Evolutionary conservation across 768 basidiomycete species (phyloP), one percentile per base, ranked within the genome.

Genomic region (Termitomyces sp.): DNA sequence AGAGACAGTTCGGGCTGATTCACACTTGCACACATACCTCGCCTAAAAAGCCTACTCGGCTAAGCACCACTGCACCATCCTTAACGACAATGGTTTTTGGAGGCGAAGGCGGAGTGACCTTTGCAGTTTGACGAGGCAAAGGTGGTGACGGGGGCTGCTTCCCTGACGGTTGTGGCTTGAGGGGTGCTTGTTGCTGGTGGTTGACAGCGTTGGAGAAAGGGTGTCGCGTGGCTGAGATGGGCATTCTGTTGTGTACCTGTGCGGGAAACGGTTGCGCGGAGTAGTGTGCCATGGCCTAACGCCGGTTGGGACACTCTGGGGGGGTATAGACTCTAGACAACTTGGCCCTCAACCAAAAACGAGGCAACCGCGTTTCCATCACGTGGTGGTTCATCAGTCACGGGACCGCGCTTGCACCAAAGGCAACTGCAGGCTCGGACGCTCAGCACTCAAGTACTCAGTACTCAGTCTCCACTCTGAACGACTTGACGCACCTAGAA

Each of bases 1-100:
- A 30, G 46, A 40, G 23, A 48, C 26, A 30, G 10, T 31, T 19
- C 17, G 31, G 26, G 3, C 28, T 23, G 5, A 9, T 14, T 38
- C 5, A n/a, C 43, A 31, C n/a, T 12, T 21, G 38, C 26, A 46
- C 30, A 75, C 85, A 48, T 58, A 93, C 91, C 85, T 97, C 94
- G 63, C 94, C 94, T 52, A 97, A 74, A 67, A 95, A 91, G 21
- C 89, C 89, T 28, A 94, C 83, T 49, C 91, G 80, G 40, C 78
- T 75, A 63, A 85, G 90, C 53, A 84, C 78, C 56, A 83, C 62
- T 35, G 75, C 62, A 40, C 81, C 78, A 44, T 69, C 70, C 71
- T 81, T 81, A 73, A 91, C 90, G 1, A 72, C 76, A 62, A 93
- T 93, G 54, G 89, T 69, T 65, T 78, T 84, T 8, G 91, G 91